Evolutionary conservation across 2,329 filamentous ascomycete species (phyloP).

Genomic region (Fusarium decemcellulare): DNA sequence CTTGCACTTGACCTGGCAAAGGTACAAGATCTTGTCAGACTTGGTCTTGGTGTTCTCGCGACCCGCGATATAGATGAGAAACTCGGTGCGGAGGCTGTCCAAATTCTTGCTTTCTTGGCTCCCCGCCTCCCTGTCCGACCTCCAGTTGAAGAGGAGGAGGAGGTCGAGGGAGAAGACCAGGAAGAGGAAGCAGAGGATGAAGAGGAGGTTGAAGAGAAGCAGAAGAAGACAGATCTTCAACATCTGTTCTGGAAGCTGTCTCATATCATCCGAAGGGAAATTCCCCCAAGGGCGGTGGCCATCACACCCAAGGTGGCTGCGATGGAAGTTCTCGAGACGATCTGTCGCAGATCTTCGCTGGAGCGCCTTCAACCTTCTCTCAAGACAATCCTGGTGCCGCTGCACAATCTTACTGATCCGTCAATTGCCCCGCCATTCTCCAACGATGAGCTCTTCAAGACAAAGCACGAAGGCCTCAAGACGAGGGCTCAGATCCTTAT

Average conservation of each 20-base stretch:
- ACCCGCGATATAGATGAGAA: slow-evolving; percentile 77
- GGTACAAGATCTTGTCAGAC: slow-evolving; percentile 71
- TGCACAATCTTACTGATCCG: slow-evolving; percentile 89
- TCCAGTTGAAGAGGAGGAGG: slow-evolving; percentile 56
- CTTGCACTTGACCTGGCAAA: slow-evolving; percentile 75
- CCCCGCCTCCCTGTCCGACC: slow-evolving; percentile 61
- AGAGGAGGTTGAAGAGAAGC: slow-evolving; percentile 59
- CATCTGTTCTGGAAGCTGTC: slow-evolving; percentile 86
- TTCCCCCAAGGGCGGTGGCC: slow-evolving; percentile 72
- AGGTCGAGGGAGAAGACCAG: slow-evolving; percentile 55
- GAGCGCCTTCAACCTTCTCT: slow-evolving; percentile 74
- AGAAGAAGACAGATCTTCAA: slow-evolving; percentile 65
- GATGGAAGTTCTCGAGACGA: slow-evolving; percentile 79
- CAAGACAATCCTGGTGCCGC: slow-evolving; percentile 69
- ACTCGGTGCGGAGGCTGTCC: slow-evolving; percentile 83
- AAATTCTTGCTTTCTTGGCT: slow-evolving; percentile 87
- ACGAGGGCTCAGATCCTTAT: slow-evolving; percentile 82
- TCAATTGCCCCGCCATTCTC: slow-evolving; percentile 80
- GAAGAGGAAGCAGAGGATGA: slow-evolving; percentile 62
- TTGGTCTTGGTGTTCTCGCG: slow-evolving; percentile 69
- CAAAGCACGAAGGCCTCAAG: slow-evolving; percentile 78
- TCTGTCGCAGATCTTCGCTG: slow-evolving; percentile 73
- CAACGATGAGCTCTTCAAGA: slow-evolving; percentile 77
- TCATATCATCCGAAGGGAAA: slow-evolving; percentile 83
- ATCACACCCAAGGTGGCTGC: slow-evolving; percentile 83